Evolutionary conservation across 139 green algal genomes (phyloP), one percentile per base, ranked within the genome.

Genomic region (Spirogloea muscicola): DNA sequence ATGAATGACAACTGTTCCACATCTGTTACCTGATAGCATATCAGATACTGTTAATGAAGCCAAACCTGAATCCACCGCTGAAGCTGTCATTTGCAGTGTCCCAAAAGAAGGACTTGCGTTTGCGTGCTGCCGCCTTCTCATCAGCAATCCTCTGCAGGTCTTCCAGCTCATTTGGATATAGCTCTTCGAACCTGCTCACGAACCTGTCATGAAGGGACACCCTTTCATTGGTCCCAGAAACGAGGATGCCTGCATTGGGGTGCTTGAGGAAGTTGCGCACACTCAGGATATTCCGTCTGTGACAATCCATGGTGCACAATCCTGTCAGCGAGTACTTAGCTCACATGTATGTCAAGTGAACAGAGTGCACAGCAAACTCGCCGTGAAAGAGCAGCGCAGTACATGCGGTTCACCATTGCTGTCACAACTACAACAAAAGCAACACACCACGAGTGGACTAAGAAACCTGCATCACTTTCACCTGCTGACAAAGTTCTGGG

Each of bases 401-500:
- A 62, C 29, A 63, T 25, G 55, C 18, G 55, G 38, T 27, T 37
- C 13, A 25, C 5, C 46, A 21, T 55, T 21, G 21, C 46, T 31
- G 21, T 31, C n/a, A 55, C 46, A 55, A 55, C 21, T 55, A 55
- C n/a, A 55, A 21, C 21, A 55, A 21, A 55, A n/a, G n/a, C n/a
- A 21, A 55, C 46, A 55, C 21, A n/a, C n/a, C 46, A 55, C 7
- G 7, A 43, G 57, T 43, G 2, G 27, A 7, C 16, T 6, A 16
- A 10, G 27, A 34, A 65, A 38, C 10, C 4, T 16, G n/a, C 21
- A 6, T 62, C 1, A 21, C 65, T 16, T 49, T 25, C 4, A 79
- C 72, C 72, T 58, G 72, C 66, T 79, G 64, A 80, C 72, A 43
- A 67, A 80, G 61, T 80, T 80, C 51, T 87, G 82, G 18, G 83